phyloP scores from a whole-genome alignment of 345 rosid species.

The Jatropha curcas region DNA sequence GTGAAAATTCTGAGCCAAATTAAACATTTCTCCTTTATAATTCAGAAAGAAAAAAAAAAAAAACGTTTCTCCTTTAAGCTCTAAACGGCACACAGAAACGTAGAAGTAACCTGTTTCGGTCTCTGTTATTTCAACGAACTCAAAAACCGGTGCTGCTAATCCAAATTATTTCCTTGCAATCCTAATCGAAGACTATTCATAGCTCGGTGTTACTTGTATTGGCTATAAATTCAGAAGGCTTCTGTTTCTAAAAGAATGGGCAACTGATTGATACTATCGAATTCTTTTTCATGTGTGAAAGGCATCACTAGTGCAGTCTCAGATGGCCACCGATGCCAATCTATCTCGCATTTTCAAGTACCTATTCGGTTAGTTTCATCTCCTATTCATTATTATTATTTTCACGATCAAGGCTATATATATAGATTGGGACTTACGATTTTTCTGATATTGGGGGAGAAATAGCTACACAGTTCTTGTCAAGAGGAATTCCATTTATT shows the following conservation, averaged over 20 bases:
- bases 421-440: neutral
- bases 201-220: no score
- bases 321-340: constrained; percentile 17
- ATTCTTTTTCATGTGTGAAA: constrained; percentile 16
- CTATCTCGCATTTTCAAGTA: constrained; percentile 35
- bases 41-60: no score
- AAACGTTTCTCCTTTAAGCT: no score
- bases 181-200: no score
- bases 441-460: neutral
- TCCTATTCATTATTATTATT: neutral
- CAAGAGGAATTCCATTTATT: constrained; percentile 85
- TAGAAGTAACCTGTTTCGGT: no score
- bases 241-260: neutral
- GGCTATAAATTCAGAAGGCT: no score
- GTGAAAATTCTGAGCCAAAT: no score
- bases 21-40: no score
- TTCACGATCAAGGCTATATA: neutral
- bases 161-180: no score
- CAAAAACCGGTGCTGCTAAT: no score
- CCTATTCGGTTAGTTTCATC: constrained; percentile 18
- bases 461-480: constrained; percentile 72
- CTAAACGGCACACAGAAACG: no score
- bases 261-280: neutral
- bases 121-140: no score
- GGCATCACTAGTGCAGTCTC: constrained; percentile 18